phyloP scores from a whole-genome alignment of 192 early-diverging fungal species.

The Cetraspora pellucida region DNA sequence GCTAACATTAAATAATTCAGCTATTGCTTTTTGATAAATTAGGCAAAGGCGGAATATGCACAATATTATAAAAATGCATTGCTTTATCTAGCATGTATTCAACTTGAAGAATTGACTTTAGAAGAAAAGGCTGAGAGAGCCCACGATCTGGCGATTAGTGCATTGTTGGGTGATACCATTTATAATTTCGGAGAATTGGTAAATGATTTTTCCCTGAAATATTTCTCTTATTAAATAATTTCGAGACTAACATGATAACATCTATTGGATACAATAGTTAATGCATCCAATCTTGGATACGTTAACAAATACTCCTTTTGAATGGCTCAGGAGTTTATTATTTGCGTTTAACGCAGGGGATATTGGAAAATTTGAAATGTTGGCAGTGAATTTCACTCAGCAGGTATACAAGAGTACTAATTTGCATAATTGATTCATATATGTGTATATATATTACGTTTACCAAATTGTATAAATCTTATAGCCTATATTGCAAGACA shows the following conservation, averaged over 20 bases:
- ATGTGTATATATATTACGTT: too few relatives aligned
- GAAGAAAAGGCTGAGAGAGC: constrained; percentile 88
- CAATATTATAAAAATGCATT: constrained; percentile 96
- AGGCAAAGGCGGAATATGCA: constrained; percentile 87
- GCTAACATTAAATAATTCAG: neutral
- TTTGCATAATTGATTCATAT: neutral
- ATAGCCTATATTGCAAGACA: constrained; percentile 80
- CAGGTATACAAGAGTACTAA: constrained; percentile 49
- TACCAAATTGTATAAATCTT: too few relatives aligned
- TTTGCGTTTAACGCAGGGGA: constrained; percentile 92
- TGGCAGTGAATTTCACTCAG: constrained; percentile 69
- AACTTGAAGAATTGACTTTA: constrained; percentile 74
- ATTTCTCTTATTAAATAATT: neutral
- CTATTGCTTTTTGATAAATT: constrained; percentile 1
- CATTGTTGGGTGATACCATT: constrained; percentile 90
- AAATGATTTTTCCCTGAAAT: constrained; percentile 34
- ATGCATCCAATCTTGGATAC: constrained; percentile 88
- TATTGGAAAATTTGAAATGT: constrained; percentile 88
- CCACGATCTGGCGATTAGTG: constrained; percentile 87
- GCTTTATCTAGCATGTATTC: constrained; percentile 89
- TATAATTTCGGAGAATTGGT: constrained; percentile 99
- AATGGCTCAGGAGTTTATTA: constrained; percentile 87
- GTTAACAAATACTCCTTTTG: constrained; percentile 72
- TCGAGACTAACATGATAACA: neutral
- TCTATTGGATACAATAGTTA: constrained; percentile 54